phyloP scores from a whole-genome alignment of 768 basidiomycete genomes.

The Mycena rebaudengoi region DNA sequence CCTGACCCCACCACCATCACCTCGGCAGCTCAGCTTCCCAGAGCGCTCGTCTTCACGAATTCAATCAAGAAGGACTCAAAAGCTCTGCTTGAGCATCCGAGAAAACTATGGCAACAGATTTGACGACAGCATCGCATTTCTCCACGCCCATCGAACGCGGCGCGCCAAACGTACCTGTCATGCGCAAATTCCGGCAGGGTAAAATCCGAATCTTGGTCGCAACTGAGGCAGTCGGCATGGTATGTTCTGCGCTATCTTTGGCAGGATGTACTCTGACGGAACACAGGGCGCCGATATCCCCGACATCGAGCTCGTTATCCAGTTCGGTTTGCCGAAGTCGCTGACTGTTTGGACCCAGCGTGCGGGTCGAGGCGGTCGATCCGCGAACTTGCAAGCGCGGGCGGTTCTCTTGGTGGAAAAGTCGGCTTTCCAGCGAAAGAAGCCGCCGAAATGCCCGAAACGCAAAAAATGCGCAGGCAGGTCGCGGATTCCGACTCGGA shows the following conservation, averaged over 20 bases:
- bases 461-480: neutral
- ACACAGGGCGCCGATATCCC: slow-evolving; percentile 45
- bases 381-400: slow-evolving; percentile 26
- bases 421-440: slow-evolving; percentile 35
- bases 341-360: slow-evolving; percentile 43
- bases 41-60: no score
- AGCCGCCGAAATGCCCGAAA: neutral
- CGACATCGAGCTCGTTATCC: slow-evolving; percentile 45
- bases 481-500: neutral
- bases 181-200: slow-evolving; percentile 34
- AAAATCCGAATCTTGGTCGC: slow-evolving; percentile 35
- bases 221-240: slow-evolving; percentile 48
- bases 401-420: slow-evolving; percentile 38
- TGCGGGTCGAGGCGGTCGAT: slow-evolving; percentile 37
- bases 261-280: neutral
- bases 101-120: no score
- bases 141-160: slow-evolving; percentile 32
- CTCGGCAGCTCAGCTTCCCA: no score
- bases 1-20: no score
- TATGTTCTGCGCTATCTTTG: slow-evolving; percentile 19
- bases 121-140: slow-evolving; percentile 31
- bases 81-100: no score
- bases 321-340: slow-evolving; percentile 42
- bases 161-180: slow-evolving; percentile 28
- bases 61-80: no score